Conservation (phyloP, 108 stramenopile species). For the Bacterosira constricta region DNA sequence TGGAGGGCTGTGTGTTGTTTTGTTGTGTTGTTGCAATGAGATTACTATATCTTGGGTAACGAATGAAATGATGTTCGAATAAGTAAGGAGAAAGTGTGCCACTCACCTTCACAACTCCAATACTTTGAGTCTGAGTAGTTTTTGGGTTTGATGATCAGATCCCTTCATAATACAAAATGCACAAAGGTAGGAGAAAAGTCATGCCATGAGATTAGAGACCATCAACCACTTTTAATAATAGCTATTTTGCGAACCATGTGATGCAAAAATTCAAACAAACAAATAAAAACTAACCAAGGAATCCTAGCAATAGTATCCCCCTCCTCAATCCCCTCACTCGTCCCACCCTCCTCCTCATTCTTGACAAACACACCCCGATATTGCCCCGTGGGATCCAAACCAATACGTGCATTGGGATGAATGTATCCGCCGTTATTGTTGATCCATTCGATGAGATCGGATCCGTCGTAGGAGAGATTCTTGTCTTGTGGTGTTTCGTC, state of each 20-base stretch:
- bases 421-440: slow-evolving; percentile 42
- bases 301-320: slow-evolving; percentile 40
- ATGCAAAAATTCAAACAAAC: background rate
- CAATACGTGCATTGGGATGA: slow-evolving; percentile 45
- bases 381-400: slow-evolving; percentile 41
- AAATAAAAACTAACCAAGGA: slow-evolving; percentile 48
- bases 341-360: background rate
- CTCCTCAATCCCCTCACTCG: slow-evolving; percentile 27
- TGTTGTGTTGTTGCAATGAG: background rate
- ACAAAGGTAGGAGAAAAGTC: too few relatives aligned
- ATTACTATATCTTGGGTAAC: too few relatives aligned
- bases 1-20: slow-evolving; percentile 1
- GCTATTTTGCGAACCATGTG: background rate
- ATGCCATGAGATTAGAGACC: background rate
- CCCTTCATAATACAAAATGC: too few relatives aligned
- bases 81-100: background rate
- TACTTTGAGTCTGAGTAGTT: slow-evolving; percentile 10
- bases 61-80: too few relatives aligned
- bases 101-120: slow-evolving; percentile 27
- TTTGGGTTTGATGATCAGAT: slow-evolving; percentile 44
- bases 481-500: slow-evolving; percentile 17
- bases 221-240: background rate
- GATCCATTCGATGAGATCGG: slow-evolving; percentile 46
- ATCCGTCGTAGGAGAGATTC: slow-evolving; percentile 40
- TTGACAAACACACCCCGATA: slow-evolving; percentile 54